These are phyloP conservation scores for Viola odorata DNA, from an alignment of 345 rosid genomes.

Conservation along the genomic window DNA sequence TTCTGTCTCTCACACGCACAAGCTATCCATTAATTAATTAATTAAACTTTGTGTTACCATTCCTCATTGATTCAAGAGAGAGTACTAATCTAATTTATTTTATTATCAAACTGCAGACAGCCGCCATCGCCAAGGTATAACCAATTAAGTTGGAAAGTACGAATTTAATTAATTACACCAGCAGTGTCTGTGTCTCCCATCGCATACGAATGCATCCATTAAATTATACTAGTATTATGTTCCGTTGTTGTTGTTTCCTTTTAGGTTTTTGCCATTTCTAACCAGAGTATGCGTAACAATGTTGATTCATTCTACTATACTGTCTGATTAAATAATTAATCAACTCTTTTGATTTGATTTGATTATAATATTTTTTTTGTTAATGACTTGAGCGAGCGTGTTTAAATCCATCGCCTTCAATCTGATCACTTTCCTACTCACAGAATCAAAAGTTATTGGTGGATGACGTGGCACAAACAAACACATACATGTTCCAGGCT, in stretches of 20 bases:
- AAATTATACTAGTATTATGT: conserved; percentile 12
- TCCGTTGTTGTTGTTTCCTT: conserved; percentile 17
- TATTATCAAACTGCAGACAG: conserved; percentile 8
- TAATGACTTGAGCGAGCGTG: too few species aligned
- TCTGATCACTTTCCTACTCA: not conserved
- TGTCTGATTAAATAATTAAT: not conserved
- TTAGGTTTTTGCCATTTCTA: conserved; percentile 13
- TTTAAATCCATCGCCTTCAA: not conserved
- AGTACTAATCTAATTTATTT: too few species aligned
- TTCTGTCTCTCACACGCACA: too few species aligned
- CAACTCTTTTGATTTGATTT: too few species aligned
- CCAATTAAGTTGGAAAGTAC: too few species aligned
- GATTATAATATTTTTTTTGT: too few species aligned
- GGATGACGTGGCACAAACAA: conserved; percentile 21
- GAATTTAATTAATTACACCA: conserved; percentile 22
- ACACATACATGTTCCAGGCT: conserved; percentile 17
- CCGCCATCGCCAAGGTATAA: conserved; percentile 39
- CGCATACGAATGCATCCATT: conserved; percentile 31
- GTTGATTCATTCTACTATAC: conserved; percentile 4
- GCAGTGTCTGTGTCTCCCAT: conserved; percentile 27
- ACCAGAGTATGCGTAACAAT: conserved; percentile 22
- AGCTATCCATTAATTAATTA: too few species aligned
- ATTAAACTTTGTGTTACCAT: too few species aligned
- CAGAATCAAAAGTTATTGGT: not conserved
- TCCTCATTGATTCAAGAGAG: too few species aligned